phyloP scores from a whole-genome alignment of 2,329 filamentous ascomycete genomes.

The Coleophoma eucalyptorum region DNA sequence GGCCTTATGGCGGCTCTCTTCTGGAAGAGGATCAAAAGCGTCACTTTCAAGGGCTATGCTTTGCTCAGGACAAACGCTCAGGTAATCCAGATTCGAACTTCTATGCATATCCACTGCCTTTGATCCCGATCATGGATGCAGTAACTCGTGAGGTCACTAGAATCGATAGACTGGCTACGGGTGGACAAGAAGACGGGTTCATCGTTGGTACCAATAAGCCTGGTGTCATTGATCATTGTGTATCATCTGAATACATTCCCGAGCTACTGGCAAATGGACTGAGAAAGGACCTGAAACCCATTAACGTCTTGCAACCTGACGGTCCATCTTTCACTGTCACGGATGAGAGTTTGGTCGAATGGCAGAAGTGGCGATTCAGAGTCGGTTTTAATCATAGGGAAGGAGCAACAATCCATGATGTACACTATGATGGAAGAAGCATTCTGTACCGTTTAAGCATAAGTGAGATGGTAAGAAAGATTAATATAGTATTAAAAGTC shows the following conservation, averaged over 20 bases:
- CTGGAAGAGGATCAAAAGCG: constrained; percentile 39
- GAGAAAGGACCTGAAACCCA: constrained; percentile 49
- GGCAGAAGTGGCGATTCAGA: constrained; percentile 59
- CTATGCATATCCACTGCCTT: constrained; percentile 45
- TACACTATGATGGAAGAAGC: constrained; percentile 54
- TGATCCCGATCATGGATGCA: constrained; percentile 45
- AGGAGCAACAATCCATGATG: constrained; percentile 57
- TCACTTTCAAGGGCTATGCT: constrained; percentile 51
- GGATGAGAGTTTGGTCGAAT: constrained; percentile 37
- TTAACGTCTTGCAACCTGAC: constrained; percentile 60
- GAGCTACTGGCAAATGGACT: constrained; percentile 34
- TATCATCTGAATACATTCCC: constrained; percentile 30
- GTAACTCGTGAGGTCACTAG: constrained; percentile 40
- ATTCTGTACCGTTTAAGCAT: constrained; percentile 55
- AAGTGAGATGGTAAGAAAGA: constrained; percentile 46
- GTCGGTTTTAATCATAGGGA: constrained; percentile 59
- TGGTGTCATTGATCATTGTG: constrained; percentile 38
- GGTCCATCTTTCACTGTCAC: constrained; percentile 55
- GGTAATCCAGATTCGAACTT: constrained; percentile 52
- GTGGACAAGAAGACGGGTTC: constrained; percentile 33
- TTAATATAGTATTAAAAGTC: too few relatives aligned
- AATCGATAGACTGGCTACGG: constrained; percentile 40
- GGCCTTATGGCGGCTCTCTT: constrained; percentile 52
- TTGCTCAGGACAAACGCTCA: constrained; percentile 40
- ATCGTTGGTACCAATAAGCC: constrained; percentile 36